Evolutionary conservation across 495 filamentous ascomycete species (phyloP).

Genomic region (Aspergillus coremiiformis): DNA sequence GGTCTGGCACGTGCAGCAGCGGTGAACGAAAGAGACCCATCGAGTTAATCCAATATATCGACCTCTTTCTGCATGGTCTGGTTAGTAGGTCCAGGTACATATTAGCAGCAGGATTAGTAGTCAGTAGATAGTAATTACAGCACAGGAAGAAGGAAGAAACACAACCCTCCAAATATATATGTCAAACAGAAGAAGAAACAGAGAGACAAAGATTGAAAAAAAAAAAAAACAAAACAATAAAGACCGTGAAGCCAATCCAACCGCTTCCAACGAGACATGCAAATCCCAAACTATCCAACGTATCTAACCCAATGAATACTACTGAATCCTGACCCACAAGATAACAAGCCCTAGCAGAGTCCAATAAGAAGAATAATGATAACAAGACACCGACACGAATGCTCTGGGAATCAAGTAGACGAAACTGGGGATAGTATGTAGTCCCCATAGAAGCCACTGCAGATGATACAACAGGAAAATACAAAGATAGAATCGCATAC

Average conservation of each 20-base stretch:
- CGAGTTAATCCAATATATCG: no score
- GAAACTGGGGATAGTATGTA: slow-evolving; percentile 3
- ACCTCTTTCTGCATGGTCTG: no score
- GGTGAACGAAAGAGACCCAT: no score
- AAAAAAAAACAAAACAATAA: slow-evolving; percentile 11
- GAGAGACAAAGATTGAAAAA: slow-evolving; percentile 15
- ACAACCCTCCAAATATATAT: slow-evolving; percentile 13
- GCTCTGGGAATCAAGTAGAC: slow-evolving; percentile 10
- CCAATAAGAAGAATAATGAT: no score
- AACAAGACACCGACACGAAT: slow-evolving; percentile 12
- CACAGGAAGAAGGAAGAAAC: slow-evolving; percentile 8
- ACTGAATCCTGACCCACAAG: no score
- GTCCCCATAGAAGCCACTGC: not conserved
- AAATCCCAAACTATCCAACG: not conserved
- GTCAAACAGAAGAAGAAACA: slow-evolving; percentile 4
- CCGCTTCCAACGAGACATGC: not conserved
- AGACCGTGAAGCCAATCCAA: slow-evolving; percentile 3
- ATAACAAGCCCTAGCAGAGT: no score
- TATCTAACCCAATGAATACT: not conserved
- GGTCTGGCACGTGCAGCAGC: no score
- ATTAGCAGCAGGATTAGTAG: no score
- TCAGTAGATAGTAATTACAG: slow-evolving; percentile 21
- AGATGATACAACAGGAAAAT: slow-evolving; percentile 11
- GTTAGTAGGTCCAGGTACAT: no score
- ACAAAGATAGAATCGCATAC: slow-evolving; percentile 7